phyloP scores from a whole-genome alignment of 2,329 filamentous ascomycete genomes.

The Aspergillus persii region DNA sequence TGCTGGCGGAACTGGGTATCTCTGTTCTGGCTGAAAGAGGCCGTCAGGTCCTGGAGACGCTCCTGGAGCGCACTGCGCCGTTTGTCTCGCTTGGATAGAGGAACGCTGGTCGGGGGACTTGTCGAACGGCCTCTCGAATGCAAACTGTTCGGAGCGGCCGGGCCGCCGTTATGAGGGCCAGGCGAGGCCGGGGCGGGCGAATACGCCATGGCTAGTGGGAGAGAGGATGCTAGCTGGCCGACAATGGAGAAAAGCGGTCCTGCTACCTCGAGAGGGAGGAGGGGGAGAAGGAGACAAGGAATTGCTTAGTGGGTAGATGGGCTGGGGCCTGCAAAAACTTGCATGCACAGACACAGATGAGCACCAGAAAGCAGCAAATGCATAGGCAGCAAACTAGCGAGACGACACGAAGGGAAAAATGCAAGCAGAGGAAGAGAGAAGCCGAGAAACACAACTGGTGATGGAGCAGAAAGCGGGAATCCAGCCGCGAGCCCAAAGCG shows the following conservation, averaged over 20 bases:
- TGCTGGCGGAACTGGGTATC: constrained; percentile 85
- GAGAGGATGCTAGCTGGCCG: constrained; percentile 7
- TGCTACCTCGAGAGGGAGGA: not conserved
- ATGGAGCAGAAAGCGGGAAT: constrained; percentile 19
- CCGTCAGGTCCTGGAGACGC: constrained; percentile 70
- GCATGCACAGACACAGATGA: not conserved
- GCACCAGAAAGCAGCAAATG: not conserved
- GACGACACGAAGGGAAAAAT: not conserved
- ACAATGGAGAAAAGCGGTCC: constrained; percentile 6
- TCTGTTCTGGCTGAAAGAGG: constrained; percentile 75
- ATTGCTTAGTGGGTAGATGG: not conserved
- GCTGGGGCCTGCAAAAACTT: not conserved
- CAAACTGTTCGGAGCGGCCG: constrained; percentile 22
- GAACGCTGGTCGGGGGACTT: constrained; percentile 35
- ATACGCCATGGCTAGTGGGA: constrained; percentile 34
- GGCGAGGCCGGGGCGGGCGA: constrained; percentile 39
- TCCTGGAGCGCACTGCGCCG: constrained; percentile 80
- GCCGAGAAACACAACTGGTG: constrained; percentile 18
- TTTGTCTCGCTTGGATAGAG: constrained; percentile 81
- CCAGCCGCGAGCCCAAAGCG: constrained; percentile 15
- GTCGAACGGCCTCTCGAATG: constrained; percentile 27
- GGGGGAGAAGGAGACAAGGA: not conserved
- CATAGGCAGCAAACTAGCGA: constrained; percentile 2
- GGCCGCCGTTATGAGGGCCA: constrained; percentile 15
- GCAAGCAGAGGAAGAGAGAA: constrained; percentile 1